phyloP scores from a whole-genome alignment of 352 stramenopile species.

The Phytopythium aichiense region DNA sequence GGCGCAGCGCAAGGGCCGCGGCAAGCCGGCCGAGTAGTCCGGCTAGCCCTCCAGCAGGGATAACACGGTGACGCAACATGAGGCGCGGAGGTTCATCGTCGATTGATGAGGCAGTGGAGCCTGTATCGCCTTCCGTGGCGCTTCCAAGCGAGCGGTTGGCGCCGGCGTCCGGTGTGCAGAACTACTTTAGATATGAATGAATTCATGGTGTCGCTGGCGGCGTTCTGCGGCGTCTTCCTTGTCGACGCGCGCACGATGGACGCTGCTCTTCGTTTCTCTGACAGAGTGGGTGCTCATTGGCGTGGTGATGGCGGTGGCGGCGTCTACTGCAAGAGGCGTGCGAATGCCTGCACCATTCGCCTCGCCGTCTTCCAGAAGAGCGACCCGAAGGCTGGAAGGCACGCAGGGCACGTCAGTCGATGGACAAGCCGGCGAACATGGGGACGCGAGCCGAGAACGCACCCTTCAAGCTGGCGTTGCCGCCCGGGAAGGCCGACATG shows the following conservation, averaged over 20 bases:
- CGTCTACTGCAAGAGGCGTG: slow-evolving; percentile 43
- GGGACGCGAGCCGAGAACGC: not conserved
- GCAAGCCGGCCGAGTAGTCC: not conserved
- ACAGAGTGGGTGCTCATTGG: not conserved
- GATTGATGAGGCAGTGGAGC: not conserved
- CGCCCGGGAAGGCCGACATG: slow-evolving; percentile 54
- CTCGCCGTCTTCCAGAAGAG: slow-evolving; percentile 68
- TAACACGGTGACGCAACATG: no score
- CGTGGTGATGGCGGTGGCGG: not conserved
- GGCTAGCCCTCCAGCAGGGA: not conserved
- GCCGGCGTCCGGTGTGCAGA: not conserved
- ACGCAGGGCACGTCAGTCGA: slow-evolving; percentile 3
- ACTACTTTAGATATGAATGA: slow-evolving; percentile 1
- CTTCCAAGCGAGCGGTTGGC: not conserved
- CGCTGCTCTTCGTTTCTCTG: not conserved
- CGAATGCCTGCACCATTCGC: slow-evolving; percentile 54
- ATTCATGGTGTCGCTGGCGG: not conserved
- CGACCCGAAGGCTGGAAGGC: slow-evolving; percentile 39
- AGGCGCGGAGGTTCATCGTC: not conserved
- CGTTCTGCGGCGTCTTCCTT: not conserved
- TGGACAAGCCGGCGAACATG: not conserved
- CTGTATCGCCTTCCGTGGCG: not conserved
- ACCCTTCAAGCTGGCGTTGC: slow-evolving; percentile 66
- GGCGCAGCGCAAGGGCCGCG: slow-evolving; percentile 8
- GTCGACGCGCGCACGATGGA: not conserved